Conservation (phyloP, 2,329 filamentous ascomycete genomes). For the Colletotrichum paranaense region DNA sequence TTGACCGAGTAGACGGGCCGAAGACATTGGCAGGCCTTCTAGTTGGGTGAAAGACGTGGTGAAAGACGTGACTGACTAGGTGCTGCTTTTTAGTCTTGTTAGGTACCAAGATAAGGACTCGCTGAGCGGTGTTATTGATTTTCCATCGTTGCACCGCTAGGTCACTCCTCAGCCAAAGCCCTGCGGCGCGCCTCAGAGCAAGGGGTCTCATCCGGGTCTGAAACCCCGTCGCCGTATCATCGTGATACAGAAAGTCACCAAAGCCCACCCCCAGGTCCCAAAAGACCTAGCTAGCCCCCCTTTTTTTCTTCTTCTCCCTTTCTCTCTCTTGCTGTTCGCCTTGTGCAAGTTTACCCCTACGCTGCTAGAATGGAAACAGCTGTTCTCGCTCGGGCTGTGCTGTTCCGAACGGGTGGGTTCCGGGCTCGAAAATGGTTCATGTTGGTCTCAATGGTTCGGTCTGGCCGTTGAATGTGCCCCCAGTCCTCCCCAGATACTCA, state of each 20-base stretch:
- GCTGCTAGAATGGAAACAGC: not conserved
- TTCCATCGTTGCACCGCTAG: not conserved
- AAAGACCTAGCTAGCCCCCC: not conserved
- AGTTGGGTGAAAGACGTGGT: no score
- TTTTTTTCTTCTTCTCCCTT: not conserved
- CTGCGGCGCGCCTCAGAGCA: not conserved
- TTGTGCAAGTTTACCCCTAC: not conserved
- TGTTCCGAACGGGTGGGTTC: not conserved
- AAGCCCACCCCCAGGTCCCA: not conserved
- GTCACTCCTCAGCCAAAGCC: not conserved
- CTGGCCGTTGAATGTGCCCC: not conserved
- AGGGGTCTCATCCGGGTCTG: slow-evolving; percentile 23
- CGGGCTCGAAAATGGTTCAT: not conserved
- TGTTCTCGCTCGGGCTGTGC: not conserved
- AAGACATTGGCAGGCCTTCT: not conserved
- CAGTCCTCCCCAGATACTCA: not conserved
- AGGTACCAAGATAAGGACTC: not conserved
- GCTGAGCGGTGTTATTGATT: not conserved
- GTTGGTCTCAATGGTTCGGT: not conserved
- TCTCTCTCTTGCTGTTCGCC: no score
- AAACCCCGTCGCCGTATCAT: slow-evolving; percentile 33
- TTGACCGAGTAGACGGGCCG: not conserved
- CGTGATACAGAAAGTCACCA: slow-evolving; percentile 14
- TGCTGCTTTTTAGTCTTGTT: not conserved
- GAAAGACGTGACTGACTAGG: no score